Conservation (phyloP, 805 yeast genomes). For the Candida nemodendra region DNA sequence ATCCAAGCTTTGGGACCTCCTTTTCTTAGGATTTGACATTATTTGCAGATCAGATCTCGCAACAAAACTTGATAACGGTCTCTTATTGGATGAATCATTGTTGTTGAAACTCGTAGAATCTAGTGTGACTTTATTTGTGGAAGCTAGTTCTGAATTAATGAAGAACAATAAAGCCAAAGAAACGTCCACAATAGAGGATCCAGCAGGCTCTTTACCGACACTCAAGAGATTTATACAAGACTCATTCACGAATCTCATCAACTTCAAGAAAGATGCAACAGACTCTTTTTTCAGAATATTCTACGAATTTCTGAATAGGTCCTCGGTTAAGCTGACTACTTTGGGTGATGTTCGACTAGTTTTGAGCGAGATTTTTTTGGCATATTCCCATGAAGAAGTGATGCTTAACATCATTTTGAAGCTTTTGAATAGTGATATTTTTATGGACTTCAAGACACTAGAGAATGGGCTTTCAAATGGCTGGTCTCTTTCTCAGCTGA, state of each 20-base stretch:
- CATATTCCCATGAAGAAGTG: constrained; percentile 63
- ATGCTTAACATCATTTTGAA: constrained; percentile 50
- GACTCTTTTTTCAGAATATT: constrained; percentile 54
- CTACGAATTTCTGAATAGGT: constrained; percentile 50
- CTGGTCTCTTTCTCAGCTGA: constrained; percentile 53
- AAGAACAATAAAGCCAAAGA: constrained; percentile 2
- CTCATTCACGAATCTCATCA: constrained; percentile 40
- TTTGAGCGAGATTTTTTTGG: constrained; percentile 59
- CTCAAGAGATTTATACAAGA: constrained; percentile 42
- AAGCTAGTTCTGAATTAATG: constrained; percentile 21
- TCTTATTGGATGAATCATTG: constrained; percentile 35
- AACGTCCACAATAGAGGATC: neutral
- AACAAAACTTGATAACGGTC: constrained; percentile 12
- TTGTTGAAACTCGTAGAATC: constrained; percentile 41
- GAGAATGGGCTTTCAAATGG: constrained; percentile 50
- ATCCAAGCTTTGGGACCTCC: constrained; percentile 34
- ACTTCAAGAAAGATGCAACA: constrained; percentile 25
- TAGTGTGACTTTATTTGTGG: constrained; percentile 35
- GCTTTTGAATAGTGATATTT: constrained; percentile 57
- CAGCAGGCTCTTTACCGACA: constrained; percentile 26
- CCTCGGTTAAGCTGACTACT: constrained; percentile 48
- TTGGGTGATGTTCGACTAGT: constrained; percentile 59
- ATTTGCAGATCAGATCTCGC: constrained; percentile 28
- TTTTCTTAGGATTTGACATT: constrained; percentile 34
- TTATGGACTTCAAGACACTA: constrained; percentile 43